Conservation (phyloP, 345 rosid species). For the Laguncularia racemosa region DNA sequence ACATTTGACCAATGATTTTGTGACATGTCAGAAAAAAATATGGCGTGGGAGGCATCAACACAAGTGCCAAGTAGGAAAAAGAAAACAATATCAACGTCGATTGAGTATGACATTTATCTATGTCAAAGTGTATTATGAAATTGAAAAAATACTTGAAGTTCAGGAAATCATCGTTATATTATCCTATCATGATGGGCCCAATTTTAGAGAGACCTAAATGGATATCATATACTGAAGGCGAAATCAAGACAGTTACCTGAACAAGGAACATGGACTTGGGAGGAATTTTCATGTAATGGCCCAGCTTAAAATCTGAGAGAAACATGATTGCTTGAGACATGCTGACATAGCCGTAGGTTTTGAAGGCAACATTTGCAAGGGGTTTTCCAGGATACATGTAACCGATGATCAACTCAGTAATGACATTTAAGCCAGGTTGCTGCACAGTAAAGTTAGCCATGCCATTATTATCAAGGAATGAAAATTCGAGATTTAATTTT, state of each 20-base stretch:
- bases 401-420: conserved; percentile 45
- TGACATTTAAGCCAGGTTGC: conserved; percentile 39
- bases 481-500: not conserved
- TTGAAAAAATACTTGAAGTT: too few species aligned
- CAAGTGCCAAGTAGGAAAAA: too few species aligned
- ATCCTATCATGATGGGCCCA: too few species aligned
- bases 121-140: too few species aligned
- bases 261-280: conserved; percentile 49
- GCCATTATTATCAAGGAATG: not conserved
- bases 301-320: conserved; percentile 46
- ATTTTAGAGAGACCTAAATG: too few species aligned
- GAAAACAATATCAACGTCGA: too few species aligned
- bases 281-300: conserved; percentile 58
- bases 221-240: too few species aligned
- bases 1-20: too few species aligned
- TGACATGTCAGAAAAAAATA: too few species aligned
- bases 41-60: too few species aligned
- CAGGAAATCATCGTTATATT: too few species aligned
- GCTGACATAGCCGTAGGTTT: conserved; percentile 39
- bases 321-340: conserved; percentile 37
- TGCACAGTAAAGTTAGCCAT: conserved; percentile 11
- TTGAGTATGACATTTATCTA: too few species aligned
- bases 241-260: conserved; percentile 24
- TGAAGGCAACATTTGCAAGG: conserved; percentile 42
- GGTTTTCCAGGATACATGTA: conserved; percentile 51